Evolutionary conservation across 192 early-diverging fungal genomes (phyloP).

Genomic region (Backusella luteola): DNA sequence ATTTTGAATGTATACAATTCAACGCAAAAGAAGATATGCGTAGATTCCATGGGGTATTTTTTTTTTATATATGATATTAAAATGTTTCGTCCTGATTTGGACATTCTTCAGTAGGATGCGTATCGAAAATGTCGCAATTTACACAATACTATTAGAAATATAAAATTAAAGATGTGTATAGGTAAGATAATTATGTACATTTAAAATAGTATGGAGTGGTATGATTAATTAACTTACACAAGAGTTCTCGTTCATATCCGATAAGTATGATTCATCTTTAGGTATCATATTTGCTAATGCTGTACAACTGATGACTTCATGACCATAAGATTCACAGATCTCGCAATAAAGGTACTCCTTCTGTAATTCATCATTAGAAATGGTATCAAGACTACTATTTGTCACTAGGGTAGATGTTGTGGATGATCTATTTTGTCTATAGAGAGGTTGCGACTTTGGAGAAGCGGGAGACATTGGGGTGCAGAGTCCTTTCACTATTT

Average conservation of each 20-base stretch:
- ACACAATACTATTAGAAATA: conserved; percentile 59
- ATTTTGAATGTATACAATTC: not conserved
- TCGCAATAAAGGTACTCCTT: conserved; percentile 57
- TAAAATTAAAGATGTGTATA: not conserved
- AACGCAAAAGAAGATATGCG: not conserved
- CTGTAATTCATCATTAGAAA: conserved; percentile 8
- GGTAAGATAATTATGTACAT: not conserved
- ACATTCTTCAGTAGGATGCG: conserved; percentile 69
- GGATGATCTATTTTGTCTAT: conserved; percentile 1
- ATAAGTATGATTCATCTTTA: not conserved
- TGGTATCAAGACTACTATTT: not conserved
- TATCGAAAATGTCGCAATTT: conserved; percentile 69
- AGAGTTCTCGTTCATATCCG: not conserved
- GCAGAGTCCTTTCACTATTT: not conserved
- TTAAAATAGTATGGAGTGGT: not conserved
- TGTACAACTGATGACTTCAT: conserved; percentile 59
- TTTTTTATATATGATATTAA: conserved; percentile 24
- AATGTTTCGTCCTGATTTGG: conserved; percentile 72
- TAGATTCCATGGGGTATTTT: not conserved
- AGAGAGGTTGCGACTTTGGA: not conserved
- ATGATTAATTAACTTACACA: not conserved
- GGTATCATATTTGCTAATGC: conserved; percentile 20
- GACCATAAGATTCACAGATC: conserved; percentile 63
- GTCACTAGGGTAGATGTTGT: not conserved
- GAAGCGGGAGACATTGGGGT: not conserved